Evolutionary conservation across 108 stramenopile genomes (phyloP).

Genomic region (Nannochloropsis salina): DNA sequence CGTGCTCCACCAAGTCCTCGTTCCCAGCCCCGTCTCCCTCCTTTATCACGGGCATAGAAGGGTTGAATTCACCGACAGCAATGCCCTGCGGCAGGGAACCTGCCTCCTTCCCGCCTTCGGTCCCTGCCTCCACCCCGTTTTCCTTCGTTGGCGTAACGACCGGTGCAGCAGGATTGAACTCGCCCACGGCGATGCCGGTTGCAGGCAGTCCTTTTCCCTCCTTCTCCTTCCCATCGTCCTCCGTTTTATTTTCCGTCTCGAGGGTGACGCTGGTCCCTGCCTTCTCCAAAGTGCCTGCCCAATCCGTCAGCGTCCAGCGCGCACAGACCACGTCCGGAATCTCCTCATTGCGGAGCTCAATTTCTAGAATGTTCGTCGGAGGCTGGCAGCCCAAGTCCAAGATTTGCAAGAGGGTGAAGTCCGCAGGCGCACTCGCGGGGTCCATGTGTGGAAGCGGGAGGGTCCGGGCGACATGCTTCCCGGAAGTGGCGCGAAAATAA

Average conservation of each 20-base stretch:
- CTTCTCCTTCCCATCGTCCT: not conserved
- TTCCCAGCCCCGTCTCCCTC: too few relatives aligned
- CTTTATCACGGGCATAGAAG: too few relatives aligned
- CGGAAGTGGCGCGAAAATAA: not conserved
- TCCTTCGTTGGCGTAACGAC: not conserved
- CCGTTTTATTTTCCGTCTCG: not conserved
- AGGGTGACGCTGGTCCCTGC: not conserved
- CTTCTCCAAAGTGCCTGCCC: not conserved
- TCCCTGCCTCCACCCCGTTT: not conserved
- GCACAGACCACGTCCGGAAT: not conserved
- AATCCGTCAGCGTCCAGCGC: not conserved
- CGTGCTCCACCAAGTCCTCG: too few relatives aligned
- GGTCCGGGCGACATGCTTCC: not conserved
- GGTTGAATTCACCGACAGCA: too few relatives aligned
- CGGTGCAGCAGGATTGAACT: not conserved
- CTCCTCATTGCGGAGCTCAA: not conserved
- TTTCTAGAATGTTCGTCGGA: not conserved
- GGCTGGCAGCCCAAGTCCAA: not conserved
- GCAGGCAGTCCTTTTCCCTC: not conserved
- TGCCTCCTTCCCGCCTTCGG: not conserved
- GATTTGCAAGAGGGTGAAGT: conserved; percentile 17
- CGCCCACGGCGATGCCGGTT: not conserved
- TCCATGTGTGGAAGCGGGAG: not conserved
- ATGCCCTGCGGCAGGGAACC: too few relatives aligned
- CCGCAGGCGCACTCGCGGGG: not conserved